These are phyloP conservation scores for Anacardium occidentale DNA, from an alignment of 345 rosid species.

Conservation along the genomic window DNA sequence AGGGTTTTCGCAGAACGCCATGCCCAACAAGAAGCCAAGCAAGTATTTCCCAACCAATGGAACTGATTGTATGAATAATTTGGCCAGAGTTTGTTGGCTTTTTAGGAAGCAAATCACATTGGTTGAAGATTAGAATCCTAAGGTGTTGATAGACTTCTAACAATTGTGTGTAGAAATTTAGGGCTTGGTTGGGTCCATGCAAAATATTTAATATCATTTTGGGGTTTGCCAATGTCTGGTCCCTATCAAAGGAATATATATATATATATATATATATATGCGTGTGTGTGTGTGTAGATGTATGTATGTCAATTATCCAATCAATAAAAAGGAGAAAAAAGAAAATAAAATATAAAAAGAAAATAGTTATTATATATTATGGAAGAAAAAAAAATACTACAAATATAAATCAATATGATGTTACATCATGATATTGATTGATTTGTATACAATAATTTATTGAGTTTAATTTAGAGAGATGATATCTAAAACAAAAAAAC, in stretches of 20 bases:
- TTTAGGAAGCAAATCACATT: conserved; percentile 18
- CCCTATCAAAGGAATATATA: conserved; percentile 3
- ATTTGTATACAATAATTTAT: no score
- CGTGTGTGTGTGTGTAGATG: no score
- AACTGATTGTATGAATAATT: background rate
- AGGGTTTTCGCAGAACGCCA: conserved; percentile 39
- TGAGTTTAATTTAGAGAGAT: no score
- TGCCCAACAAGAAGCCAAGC: conserved; percentile 37
- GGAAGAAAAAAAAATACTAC: no score
- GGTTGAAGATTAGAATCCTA: conserved; percentile 25
- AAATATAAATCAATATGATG: no score
- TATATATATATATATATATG: no score
- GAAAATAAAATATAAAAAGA: background rate
- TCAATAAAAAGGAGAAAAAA: background rate
- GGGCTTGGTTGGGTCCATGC: conserved; percentile 11
- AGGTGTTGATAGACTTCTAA: conserved; percentile 21
- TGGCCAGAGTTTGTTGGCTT: conserved; percentile 17
- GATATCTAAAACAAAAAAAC: no score
- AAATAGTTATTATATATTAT: no score
- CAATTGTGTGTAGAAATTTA: background rate
- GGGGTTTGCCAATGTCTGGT: conserved; percentile 32
- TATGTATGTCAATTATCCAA: conserved; percentile 8
- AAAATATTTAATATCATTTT: background rate
- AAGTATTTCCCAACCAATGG: conserved; percentile 12
- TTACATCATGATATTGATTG: no score